These are phyloP conservation scores for Citeromyces siamensis DNA, from an alignment of 1,139 yeast genomes.

Conservation along the genomic window DNA sequence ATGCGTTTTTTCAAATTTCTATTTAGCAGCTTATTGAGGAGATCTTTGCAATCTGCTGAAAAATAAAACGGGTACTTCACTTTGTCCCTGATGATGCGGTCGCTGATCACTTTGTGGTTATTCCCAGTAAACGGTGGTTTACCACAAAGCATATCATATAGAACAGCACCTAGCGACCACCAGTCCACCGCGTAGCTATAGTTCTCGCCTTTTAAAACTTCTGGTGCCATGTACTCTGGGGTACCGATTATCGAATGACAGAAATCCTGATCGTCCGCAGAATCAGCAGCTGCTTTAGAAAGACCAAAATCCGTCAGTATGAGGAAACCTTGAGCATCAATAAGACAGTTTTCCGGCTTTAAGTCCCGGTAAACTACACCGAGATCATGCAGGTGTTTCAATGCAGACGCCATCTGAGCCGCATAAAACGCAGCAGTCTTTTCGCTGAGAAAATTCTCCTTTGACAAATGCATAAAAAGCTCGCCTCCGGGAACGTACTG, in stretches of 20 bases:
- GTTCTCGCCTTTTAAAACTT: conserved; percentile 72
- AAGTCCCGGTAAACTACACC: conserved; percentile 88
- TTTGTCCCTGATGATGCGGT: conserved; percentile 67
- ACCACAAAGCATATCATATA: conserved; percentile 81
- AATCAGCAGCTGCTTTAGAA: conserved; percentile 54
- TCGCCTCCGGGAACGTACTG: conserved; percentile 95
- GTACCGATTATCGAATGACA: conserved; percentile 83
- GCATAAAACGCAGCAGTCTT: conserved; percentile 70
- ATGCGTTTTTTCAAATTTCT: conserved; percentile 68
- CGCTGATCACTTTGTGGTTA: conserved; percentile 70
- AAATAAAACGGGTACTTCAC: conserved; percentile 74
- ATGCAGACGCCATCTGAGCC: conserved; percentile 78
- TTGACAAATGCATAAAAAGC: conserved; percentile 66
- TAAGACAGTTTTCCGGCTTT: conserved; percentile 87
- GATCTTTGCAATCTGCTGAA: conserved; percentile 76
- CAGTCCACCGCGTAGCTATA: conserved; percentile 87
- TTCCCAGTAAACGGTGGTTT: conserved; percentile 92
- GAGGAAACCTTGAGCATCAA: conserved; percentile 68
- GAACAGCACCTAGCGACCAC: conserved; percentile 94
- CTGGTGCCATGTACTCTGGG: conserved; percentile 97
- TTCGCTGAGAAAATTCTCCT: conserved; percentile 44
- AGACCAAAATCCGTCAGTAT: conserved; percentile 89
- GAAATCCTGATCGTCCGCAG: conserved; percentile 13
- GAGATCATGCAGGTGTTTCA: conserved; percentile 65
- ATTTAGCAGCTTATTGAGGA: conserved; percentile 58